A percentile compares a stretch with the other conserved stretches of the same genome.
Conservation (phyloP, 345 rosid species). For the Euphorbia lathyris region DNA sequence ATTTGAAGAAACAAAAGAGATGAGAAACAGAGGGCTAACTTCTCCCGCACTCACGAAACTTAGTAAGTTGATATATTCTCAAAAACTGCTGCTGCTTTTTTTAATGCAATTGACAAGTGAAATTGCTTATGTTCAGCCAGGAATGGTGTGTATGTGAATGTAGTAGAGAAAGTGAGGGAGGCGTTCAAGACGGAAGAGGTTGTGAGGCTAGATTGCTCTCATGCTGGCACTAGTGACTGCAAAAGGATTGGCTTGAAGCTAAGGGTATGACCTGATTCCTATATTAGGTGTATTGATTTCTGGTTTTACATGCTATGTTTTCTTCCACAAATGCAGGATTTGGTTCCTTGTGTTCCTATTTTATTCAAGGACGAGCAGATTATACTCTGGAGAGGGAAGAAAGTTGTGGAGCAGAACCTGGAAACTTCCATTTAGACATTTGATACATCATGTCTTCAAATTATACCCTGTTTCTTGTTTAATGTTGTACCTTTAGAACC, state of each 20-base stretch:
- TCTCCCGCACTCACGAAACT: conserved; percentile 65
- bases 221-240: conserved; percentile 79
- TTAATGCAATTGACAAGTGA: background rate
- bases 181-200: conserved; percentile 64
- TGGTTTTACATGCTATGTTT: background rate
- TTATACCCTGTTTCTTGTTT: no score
- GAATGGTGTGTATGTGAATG: conserved; percentile 87
- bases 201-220: conserved; percentile 74
- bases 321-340: conserved; percentile 48
- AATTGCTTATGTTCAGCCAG: conserved; percentile 50
- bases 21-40: conserved; percentile 65
- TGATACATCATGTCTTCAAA: no score
- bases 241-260: conserved; percentile 82
- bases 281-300: background rate
- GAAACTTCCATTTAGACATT: background rate
- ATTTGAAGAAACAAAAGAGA: conserved; percentile 80
- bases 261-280: conserved; percentile 39
- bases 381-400: conserved; percentile 75
- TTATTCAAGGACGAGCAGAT: conserved; percentile 86
- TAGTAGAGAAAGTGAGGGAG: conserved; percentile 64
- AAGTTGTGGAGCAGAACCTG: conserved; percentile 12
- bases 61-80: conserved; percentile 41
- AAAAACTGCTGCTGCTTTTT: background rate
- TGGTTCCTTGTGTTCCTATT: conserved; percentile 82
- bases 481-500: background rate